Evolutionary conservation across 1,284 basidiomycete genomes (phyloP), one percentile per base, ranked within the genome.

Genomic region (Hymenochaete sp.): DNA sequence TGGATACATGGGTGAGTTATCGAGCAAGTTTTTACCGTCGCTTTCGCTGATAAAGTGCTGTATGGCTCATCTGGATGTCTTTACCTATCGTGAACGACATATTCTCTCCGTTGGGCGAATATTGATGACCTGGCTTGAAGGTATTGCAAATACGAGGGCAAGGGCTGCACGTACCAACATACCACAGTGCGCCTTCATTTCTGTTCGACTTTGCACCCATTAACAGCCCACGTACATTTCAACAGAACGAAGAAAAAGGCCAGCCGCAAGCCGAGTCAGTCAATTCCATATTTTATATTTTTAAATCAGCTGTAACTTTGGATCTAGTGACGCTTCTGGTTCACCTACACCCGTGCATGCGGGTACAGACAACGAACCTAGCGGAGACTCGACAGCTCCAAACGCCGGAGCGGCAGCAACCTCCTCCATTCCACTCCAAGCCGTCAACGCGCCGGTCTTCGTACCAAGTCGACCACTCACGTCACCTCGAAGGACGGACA

Each of bases 131-230:
- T 37, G 25, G 29, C 31, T 27, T 26, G 3, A 53, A 91, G 88
- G 42, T 80, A 73, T 48, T 93, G 89, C 68, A 83, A 83, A 66
- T 90, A 75, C 54, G 77, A 92, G 66, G 84, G 87, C 60, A 82
- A 86, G 66, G 87, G 87, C 52, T 91, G 88, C 67, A 69, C 73
- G 38, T 92, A 85, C 60, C 81, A 81, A 57, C 88, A 92, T 62
- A 85, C 87, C 47, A 68, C 78, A 52, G 82, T 85, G 60, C 55
- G 77, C 21, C 13, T n/a, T 8, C 5, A 5, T 5, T 6, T 5
- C 13, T 6, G 6, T 35, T 6, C 32, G 14, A 31, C 14, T 35
- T 35, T 6, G 32, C 5, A n/a, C 13, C 32, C 5, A 8, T n/a
- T 8, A 35, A 35, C 14, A 4, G 21, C 5, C 13, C 14, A 35